phyloP scores from a whole-genome alignment of 176 grass and related monocot species.

The Dactylis glomerata region DNA sequence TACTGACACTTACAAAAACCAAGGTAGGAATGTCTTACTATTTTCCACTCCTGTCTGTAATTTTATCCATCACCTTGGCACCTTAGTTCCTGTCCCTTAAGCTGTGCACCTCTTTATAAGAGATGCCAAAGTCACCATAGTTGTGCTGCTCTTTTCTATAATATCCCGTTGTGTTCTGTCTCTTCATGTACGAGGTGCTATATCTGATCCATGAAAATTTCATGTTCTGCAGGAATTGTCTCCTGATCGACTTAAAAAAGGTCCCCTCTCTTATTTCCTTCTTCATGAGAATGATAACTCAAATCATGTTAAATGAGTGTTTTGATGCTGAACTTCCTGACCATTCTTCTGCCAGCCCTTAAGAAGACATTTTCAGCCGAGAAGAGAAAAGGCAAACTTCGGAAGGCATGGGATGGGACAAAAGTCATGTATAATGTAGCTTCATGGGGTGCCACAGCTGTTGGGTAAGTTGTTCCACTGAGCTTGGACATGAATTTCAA shows the following conservation, averaged over 20 bases:
- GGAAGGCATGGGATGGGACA: slow-evolving; percentile 87
- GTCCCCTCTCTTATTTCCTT: slow-evolving; percentile 22
- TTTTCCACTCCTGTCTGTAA: not conserved
- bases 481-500: not conserved
- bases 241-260: slow-evolving; percentile 74
- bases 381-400: slow-evolving; percentile 75
- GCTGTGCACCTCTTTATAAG: not conserved
- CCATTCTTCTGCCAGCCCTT: slow-evolving; percentile 40
- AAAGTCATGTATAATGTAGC: slow-evolving; percentile 79
- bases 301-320: not conserved
- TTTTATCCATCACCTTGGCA: not conserved
- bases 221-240: slow-evolving; percentile 71
- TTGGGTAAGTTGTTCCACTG: slow-evolving; percentile 51
- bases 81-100: not conserved
- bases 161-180: not conserved
- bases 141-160: not conserved
- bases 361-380: slow-evolving; percentile 67
- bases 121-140: not conserved
- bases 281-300: not conserved
- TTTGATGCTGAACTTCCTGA: slow-evolving; percentile 20
- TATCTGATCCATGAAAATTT: slow-evolving; percentile 26
- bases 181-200: not conserved
- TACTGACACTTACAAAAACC: slow-evolving; percentile 63
- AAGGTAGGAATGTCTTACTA: slow-evolving; percentile 46
- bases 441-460: slow-evolving; percentile 90